Base-by-base conservation (phyloP, 345 rosid genomes). In the Eucalyptus tenuipes region DNA sequence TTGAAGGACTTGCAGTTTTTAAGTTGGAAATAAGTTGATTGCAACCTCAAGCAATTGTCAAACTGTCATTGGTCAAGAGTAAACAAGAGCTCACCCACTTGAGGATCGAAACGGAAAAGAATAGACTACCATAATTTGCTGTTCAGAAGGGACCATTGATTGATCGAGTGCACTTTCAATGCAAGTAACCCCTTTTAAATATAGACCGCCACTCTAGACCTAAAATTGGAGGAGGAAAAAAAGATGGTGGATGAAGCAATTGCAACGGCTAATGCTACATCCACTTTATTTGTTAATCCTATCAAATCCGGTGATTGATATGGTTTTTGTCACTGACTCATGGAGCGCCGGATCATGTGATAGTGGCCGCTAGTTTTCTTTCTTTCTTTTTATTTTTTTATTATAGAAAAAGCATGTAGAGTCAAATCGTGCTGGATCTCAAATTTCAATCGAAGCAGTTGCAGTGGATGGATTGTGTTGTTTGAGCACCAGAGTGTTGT, bases 141-240 rank as follows among this genome's bases (percentile, higher is more conserved):
- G 61, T 24, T 55, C 61, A 55, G 29, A 55, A 55, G 29, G 61
- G 29, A 55, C 61, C 12, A 22, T 24, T 55, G 61, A 55, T 55
- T 24, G 61, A 55, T 55, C 61, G 61, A 55, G 27, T 55, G 29
- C 61, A 55, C 27, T 55, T 55, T 24, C 61, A 10, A 55, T 55
- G 61, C 25, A 55, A 2, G 13, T 55, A 55, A 4, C 61, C 1
- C 61, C 27, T 22, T 55, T 55, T 24, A 55, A 24, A 10, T 55
- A 55, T 55, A 9, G 61, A 9, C 61, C 61, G 29, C 61, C 29
- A 55, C 13, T 55, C 61, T 55, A 55, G 29, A 55, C 61, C 61
- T 55, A 0, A 55, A 2, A 55, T 55, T 0, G 61, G 61, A 55
- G 13, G 6, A 24, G 29, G 29, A 0, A 55, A 55, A 52, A 52